These are phyloP conservation scores for Paramecium bursaria DNA, from an alignment of 73 alveolate species.

Conservation along the genomic window DNA sequence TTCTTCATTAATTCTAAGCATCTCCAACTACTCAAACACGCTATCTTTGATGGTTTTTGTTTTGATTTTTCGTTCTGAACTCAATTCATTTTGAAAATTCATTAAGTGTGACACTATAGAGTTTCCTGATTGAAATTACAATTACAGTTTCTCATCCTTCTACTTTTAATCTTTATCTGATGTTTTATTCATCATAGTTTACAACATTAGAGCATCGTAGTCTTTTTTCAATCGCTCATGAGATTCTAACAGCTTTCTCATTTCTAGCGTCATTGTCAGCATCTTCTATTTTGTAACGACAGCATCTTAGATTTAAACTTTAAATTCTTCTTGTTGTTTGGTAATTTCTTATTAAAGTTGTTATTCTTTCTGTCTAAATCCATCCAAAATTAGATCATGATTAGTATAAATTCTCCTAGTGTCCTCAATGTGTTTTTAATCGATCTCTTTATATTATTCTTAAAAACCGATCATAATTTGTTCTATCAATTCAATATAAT, in stretches of 20 bases:
- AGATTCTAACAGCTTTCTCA: constrained; percentile 4
- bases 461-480: constrained; percentile 18
- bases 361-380: background rate
- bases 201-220: background rate
- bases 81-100: background rate
- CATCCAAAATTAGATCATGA: constrained; percentile 3
- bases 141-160: constrained; percentile 3
- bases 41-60: background rate
- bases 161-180: background rate
- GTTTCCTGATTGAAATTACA: background rate
- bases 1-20: constrained; percentile 4
- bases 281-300: constrained; percentile 33
- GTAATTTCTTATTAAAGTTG: background rate
- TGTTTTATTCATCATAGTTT: constrained; percentile 17
- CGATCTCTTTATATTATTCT: background rate
- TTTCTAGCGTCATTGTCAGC: constrained; percentile 13
- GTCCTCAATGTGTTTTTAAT: constrained; percentile 10
- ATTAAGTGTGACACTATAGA: constrained; percentile 43
- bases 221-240: constrained; percentile 35
- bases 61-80: background rate
- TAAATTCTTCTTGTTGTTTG: too few species aligned
- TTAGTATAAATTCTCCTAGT: background rate
- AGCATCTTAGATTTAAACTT: background rate
- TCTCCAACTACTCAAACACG: constrained; percentile 18
- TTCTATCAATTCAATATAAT: constrained; percentile 27